Evolutionary conservation across 139 green algal genomes (phyloP).

Genomic region (Auxenochlorella pyrenoidosa): DNA sequence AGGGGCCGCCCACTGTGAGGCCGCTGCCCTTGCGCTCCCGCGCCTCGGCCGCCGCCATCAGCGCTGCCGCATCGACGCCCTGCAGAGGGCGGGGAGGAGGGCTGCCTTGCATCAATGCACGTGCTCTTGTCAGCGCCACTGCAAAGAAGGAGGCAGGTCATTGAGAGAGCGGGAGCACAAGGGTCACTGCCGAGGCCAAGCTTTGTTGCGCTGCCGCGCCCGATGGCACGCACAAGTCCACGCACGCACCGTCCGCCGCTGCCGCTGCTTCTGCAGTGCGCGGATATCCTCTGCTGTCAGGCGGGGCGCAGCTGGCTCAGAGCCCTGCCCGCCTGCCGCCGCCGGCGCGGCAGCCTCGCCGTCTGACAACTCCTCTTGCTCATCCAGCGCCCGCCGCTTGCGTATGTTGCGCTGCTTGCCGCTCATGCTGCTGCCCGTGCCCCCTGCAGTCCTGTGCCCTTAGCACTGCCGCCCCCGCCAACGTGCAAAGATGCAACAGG

Average conservation of each 20-base stretch:
- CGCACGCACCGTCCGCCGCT: conserved; percentile 44
- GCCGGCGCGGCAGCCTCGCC: conserved; percentile 11
- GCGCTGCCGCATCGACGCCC: conserved; percentile 49
- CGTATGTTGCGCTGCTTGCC: conserved; percentile 47
- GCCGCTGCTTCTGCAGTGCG: conserved; percentile 72
- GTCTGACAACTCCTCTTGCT: conserved; percentile 31
- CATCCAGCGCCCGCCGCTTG: conserved; percentile 37
- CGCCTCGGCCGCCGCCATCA: conserved; percentile 13
- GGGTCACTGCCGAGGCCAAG: not conserved
- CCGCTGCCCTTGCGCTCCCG: conserved; percentile 9
- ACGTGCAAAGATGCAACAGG: not conserved
- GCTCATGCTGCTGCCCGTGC: not conserved
- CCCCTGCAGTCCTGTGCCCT: not conserved
- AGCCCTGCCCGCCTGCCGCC: not conserved
- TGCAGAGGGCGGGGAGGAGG: not conserved
- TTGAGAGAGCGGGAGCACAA: no score
- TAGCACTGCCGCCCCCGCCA: not conserved
- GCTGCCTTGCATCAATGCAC: not conserved
- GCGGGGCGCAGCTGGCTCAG: not conserved
- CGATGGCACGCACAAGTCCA: not conserved
- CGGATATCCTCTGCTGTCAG: conserved; percentile 61
- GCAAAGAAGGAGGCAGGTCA: no score
- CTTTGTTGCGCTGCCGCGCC: not conserved
- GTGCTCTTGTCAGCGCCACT: not conserved
- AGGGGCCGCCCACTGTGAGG: not conserved